Evolutionary conservation across 1,284 basidiomycete species (phyloP).

Genomic region (Pterulicium gracile): DNA sequence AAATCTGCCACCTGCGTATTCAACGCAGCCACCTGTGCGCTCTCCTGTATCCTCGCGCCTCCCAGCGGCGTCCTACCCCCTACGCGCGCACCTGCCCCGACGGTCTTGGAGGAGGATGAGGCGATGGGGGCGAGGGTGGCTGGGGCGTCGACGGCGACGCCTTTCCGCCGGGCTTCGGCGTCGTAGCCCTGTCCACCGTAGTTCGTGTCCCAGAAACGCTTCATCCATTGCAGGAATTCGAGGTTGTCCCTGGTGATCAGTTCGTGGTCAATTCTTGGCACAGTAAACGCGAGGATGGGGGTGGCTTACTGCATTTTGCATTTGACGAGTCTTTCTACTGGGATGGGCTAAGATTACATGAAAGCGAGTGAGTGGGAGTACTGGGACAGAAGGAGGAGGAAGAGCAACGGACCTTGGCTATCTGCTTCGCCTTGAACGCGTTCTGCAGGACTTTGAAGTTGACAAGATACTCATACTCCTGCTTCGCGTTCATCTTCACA

Average conservation of each 20-base stretch:
- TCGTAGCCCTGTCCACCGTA: slow-evolving; percentile 88
- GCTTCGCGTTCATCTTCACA: slow-evolving; percentile 90
- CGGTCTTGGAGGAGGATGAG: slow-evolving; percentile 15
- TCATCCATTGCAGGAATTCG: slow-evolving; percentile 97
- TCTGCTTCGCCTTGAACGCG: slow-evolving; percentile 78
- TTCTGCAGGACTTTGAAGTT: slow-evolving; percentile 96
- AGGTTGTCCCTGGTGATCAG: slow-evolving; percentile 97
- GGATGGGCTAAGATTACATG: slow-evolving; percentile 65
- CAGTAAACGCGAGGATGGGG: slow-evolving; percentile 4
- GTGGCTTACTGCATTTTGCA: slow-evolving; percentile 95
- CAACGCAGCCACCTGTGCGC: neutral
- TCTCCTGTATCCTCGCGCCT: neutral
- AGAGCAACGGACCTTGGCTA: slow-evolving; percentile 71
- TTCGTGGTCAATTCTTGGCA: slow-evolving; percentile 4
- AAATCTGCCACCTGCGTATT: slow-evolving; percentile 71
- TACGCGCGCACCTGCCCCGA: slow-evolving; percentile 30
- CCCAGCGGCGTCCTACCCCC: slow-evolving; percentile 62
- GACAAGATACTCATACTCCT: slow-evolving; percentile 91
- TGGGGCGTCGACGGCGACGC: slow-evolving; percentile 62
- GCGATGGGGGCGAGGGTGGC: slow-evolving; percentile 66
- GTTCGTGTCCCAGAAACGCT: slow-evolving; percentile 92
- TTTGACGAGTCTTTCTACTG: slow-evolving; percentile 86
- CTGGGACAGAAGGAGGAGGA: slow-evolving; percentile 5
- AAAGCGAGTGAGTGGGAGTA: slow-evolving; percentile 4
- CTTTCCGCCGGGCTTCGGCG: slow-evolving; percentile 70